Evolutionary conservation across 2,329 filamentous ascomycete genomes (phyloP), one percentile per base, ranked within the genome.

Genomic region (Penicillium sp.): DNA sequence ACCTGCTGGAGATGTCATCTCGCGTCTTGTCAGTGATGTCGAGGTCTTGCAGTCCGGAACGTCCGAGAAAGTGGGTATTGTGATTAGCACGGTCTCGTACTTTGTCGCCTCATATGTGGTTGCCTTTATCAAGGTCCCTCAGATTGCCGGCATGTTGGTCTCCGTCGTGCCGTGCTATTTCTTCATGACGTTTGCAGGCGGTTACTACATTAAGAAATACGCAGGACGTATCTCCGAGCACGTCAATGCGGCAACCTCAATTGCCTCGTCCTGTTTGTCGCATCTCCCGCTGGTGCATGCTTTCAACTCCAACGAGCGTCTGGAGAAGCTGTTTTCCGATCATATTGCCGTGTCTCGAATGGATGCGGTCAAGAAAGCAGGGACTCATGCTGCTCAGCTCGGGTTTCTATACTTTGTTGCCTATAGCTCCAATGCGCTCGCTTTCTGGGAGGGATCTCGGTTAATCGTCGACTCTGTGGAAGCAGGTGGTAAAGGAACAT

Each of bases 11-110:
- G 81, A 86, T 64, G 78, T 86, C 6, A 76, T 79, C 2, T 79
- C 81, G 3, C 75, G 83, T 4, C 75, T 88, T 42, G 82, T 83
- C 56, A 75, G 76, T 45, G 83, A 88, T 58, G 83, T 87, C 31
- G 78, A 82, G 51, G 78, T 80, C 1, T 80, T 88, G 41, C 84
- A 86, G 62, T 76, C 78, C 0, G 85, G 84, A 7, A 86, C 84
- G 0, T 83, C 81, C 2, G 85, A 87, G 66, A 88, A 88, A 64
- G 83, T 86, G 12, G 84, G 84, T 41, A 77, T 86, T 27, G 78
- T 81, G 54, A 74, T 88, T 9, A 75, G 78, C 24, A 82, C 78
- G 39, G 65, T 80, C 13, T 81, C 81, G 1, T 88, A 86, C 66
- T 87, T 87, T 60, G 65, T 86, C 47, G 80, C 84, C 0, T 79